Evolutionary conservation across 371 early-diverging fungal genomes (phyloP).

Genomic region (Mortierella sp.): DNA sequence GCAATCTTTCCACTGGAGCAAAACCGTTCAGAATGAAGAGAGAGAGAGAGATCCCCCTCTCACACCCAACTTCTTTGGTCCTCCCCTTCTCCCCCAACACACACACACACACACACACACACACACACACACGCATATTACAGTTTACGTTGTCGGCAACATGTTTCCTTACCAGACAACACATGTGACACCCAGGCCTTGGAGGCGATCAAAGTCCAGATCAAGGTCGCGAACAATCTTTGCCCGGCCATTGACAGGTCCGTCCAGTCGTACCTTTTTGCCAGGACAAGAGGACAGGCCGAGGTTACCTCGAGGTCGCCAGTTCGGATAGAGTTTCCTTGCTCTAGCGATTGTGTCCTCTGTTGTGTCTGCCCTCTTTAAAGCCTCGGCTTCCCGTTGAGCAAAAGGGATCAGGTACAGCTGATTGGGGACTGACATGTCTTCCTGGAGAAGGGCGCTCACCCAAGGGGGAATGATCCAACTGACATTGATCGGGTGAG

Average conservation of each 20-base stretch:
- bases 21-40: background rate
- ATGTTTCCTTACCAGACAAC: constrained; percentile 72
- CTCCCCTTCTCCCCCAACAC: too few relatives aligned
- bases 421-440: constrained; percentile 50
- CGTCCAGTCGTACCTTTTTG: constrained; percentile 82
- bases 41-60: background rate
- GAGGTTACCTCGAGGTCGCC: constrained; percentile 65
- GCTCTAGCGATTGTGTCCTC: constrained; percentile 31
- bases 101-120: background rate
- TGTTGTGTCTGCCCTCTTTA: constrained; percentile 17
- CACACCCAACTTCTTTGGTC: background rate
- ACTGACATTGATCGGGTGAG: constrained; percentile 69
- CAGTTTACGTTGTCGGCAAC: background rate
- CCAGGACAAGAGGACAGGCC: constrained; percentile 85
- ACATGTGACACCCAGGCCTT: constrained; percentile 66
- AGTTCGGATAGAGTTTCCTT: constrained; percentile 25
- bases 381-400: constrained; percentile 38
- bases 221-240: constrained; percentile 79
- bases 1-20: too few relatives aligned
- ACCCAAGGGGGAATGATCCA: constrained; percentile 64
- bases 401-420: constrained; percentile 55
- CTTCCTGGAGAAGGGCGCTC: constrained; percentile 42
- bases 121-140: background rate
- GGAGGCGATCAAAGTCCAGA: constrained; percentile 74
- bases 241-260: constrained; percentile 81